Base-by-base conservation (phyloP, 2,329 filamentous ascomycete species). In the Pseudocercospora vitis region DNA sequence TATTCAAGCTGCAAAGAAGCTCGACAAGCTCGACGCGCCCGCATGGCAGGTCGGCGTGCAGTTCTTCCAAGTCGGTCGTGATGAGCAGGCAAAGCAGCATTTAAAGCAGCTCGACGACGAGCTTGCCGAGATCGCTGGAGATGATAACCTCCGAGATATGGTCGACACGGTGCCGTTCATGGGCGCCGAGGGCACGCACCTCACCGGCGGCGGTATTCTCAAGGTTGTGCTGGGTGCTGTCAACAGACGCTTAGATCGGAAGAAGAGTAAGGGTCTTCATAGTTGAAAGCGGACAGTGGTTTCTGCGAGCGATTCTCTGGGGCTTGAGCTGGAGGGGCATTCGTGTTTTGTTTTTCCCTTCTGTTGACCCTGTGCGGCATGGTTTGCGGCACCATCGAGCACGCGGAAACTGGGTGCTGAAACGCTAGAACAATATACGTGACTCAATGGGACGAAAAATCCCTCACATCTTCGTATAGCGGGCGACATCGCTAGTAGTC, bases 1-100 rank as follows among this genome's bases (percentile, higher is more conserved):
- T 44, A 75, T 89, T 33, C 70, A 73, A 3, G 77, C 82, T 0
- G 92, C 91, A 0, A 79, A 79, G 70, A 84, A 82, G 65, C 81
- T 97, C 26, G 87, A 94, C 65, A 72, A 72, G 48, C 70, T 87
- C 6, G 79, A 85, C 7, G 90, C 90, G 0, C 83, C 86, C 3
- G 79, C 85, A 0, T 88, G 88, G 77, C 94, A 97, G 74, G 77
- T 96, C 7, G 92, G 92, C 28, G 83, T 97, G 52, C 92, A 97
- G 70, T 97, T 97, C 76, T 95, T 97, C 77, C 92, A 96, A 73
- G 88, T 97, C 39, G 92, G 94, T 52, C 79, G 81, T 46, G 89
- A 95, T 62, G 67, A 73, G 0, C 75, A 71, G 0, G 92, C 91
- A 0, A 77, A 78, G 1, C 72, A 78, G 60, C 83, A 86, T 51